phyloP scores from a whole-genome alignment of 139 green algal species.

The Coelastrella sp. region DNA sequence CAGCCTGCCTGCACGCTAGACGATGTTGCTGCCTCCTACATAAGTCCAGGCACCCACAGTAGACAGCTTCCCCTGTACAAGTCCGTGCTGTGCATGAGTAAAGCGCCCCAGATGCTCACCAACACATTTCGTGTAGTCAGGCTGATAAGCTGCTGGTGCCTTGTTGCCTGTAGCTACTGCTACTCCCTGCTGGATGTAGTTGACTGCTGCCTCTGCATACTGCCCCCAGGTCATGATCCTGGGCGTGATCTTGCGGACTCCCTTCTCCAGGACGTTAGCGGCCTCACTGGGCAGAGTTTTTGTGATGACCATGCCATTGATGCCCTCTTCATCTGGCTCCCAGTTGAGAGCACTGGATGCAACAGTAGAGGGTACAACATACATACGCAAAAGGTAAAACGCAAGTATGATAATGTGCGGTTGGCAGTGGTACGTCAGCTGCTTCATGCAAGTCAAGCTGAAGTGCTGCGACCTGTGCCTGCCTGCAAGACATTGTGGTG shows the following conservation, averaged over 20 bases:
- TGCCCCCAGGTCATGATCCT: constrained; percentile 56
- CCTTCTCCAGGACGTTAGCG: constrained; percentile 48
- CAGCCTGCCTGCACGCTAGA: no score
- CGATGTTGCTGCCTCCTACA: no score
- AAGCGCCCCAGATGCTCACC: no score
- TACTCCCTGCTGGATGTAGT: constrained; percentile 41
- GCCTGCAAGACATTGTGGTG: no score
- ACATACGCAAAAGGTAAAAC: no score
- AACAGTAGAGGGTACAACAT: no score
- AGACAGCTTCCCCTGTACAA: no score
- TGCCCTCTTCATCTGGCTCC: constrained; percentile 50
- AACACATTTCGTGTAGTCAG: constrained; percentile 59
- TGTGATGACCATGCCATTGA: constrained; percentile 52
- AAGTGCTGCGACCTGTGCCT: neutral
- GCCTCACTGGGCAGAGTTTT: constrained; percentile 58
- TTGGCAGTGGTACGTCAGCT: no score
- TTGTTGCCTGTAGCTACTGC: neutral
- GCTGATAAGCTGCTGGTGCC: constrained; percentile 42
- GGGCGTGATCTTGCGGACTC: constrained; percentile 46
- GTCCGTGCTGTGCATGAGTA: no score
- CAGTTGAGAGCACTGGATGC: constrained; percentile 44
- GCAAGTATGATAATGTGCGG: no score
- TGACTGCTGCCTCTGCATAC: constrained; percentile 45
- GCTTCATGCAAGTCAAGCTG: no score
- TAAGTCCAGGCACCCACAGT: no score